Base-by-base conservation (phyloP, 257 asterid species). In the Linaria vulgaris region DNA sequence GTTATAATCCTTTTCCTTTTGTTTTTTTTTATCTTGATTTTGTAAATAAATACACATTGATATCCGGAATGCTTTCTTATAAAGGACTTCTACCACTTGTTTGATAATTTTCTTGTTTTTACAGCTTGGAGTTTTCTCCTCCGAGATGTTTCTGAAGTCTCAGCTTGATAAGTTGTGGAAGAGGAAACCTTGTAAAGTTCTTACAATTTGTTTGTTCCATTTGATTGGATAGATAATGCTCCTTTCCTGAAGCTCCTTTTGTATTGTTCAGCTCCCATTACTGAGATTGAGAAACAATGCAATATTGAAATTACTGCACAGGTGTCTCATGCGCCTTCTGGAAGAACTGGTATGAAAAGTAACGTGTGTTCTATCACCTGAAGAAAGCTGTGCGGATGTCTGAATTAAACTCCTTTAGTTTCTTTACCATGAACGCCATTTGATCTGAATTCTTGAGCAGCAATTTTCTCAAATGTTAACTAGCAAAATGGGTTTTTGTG, bases 51-150 rank as follows among this genome's bases (percentile, higher is more conserved):
- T 15, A 11, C 21, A 12, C 64, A 21, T 45, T 53, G 64, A 48
- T 31, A 34, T 64, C 19, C 41, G 12, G 38, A 31, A 30, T 44
- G 41, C 17, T 41, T 47, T 27, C 17, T 41, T 47, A 50, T 48
- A 41, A 67, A 58, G 71, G 56, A 17, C 14, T 43, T 57, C 59
- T 24, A 43, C 54, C 21, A 73, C 68, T 38, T 61, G n/a, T 62
- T 69, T 70, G 56, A 12, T 41, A n/a, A 31, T 50, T 17, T 61
- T 65, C 62, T 23, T 77, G 27, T 69, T 71, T 74, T 56, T 51
- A 59, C 94, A 92, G 99, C 95, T 92, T 68, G 97, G 97, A 76
- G 91, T 88, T 74, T 92, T 92, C 81, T 89, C 99, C 51, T 85
- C 96, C 78, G 95, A 89, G 79, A 91, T 92, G 80, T 90, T 89